Evolutionary conservation across 1,139 yeast genomes (phyloP), one percentile per base, ranked within the genome.

Genomic region (Lodderomyces orthopsilosis): DNA sequence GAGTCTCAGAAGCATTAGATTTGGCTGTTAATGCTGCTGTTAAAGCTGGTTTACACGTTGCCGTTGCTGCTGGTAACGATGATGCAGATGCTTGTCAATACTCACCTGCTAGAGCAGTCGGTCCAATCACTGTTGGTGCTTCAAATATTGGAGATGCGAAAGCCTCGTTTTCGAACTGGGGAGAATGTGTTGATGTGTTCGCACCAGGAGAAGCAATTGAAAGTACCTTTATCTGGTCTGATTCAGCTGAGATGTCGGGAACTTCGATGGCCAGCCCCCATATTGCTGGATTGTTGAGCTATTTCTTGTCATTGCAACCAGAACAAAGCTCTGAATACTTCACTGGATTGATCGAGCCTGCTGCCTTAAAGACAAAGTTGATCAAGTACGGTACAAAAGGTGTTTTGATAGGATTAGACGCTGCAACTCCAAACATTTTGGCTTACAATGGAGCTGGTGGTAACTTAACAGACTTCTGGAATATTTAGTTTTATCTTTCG

Each of bases 361-460:
- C 51, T 6, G 61, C 52, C 38, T 64, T 71, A 57, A 70, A 70
- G 59, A 51, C 53, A 38, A 65, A 62, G 42, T 58, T 71, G 48
- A 54, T 70, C 52, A 64, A 65, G 46, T 68, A 62, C 48, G 70
- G 71, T 46, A 66, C 75, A 19, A 61, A 58, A 46, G 67, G 63
- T 37, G 57, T 56, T 10, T 54, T 71, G 41, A 44, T 51, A 19
- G 68, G 85, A 54, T 69, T 91, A 50, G 94, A 94, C 52, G 75
- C 68, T 23, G 88, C 77, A 45, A 86, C 98, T 44, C 96, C 96
- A 57, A 93, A 93, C 71, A 70, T 83, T 48, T 79, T 93, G 67
- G 90, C 93, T 44, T 93, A 71, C 78, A 93, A 93, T 63, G 98
- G 98, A 71, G 97, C 84, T 51, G 96, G 96, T 53, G 81, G 81